Conservation (phyloP, 768 basidiomycete species). For the Pleurotus tuber-regium region DNA sequence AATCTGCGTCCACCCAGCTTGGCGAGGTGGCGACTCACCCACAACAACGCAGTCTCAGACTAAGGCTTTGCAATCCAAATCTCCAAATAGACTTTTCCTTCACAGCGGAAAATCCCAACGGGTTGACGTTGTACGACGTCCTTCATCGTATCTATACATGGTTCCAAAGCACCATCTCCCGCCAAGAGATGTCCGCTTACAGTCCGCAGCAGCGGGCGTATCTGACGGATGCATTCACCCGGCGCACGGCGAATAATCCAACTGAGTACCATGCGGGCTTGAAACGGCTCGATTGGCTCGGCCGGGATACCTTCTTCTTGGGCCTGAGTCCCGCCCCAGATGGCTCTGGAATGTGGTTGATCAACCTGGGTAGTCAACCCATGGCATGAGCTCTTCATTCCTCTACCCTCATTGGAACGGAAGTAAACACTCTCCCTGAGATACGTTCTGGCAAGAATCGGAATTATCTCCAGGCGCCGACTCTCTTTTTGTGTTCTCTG, state of each 20-base stretch:
- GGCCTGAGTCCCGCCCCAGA: conserved; percentile 17
- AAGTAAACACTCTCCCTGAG: background rate
- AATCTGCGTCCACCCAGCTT: conserved; percentile 7
- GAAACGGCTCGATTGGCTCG: conserved; percentile 17
- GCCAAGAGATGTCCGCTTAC: conserved; percentile 14
- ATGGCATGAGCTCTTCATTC: background rate
- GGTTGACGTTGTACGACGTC: conserved; percentile 18
- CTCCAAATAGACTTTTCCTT: conserved; percentile 5
- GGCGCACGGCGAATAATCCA: conserved; percentile 11
- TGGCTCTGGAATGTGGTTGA: conserved; percentile 15
- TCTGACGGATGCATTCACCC: conserved; percentile 11
- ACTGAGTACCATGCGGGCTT: conserved; percentile 12
- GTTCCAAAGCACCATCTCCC: conserved; percentile 13
- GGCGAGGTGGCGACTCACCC: conserved; percentile 14
- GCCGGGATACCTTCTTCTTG: conserved; percentile 13
- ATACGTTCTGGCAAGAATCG: background rate
- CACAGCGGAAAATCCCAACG: conserved; percentile 14
- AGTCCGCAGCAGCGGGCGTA: conserved; percentile 5
- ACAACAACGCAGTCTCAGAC: conserved; percentile 7
- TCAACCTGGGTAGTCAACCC: conserved; percentile 9
- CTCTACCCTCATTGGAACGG: background rate
- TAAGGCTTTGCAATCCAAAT: conserved; percentile 5
- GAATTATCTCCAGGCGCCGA: too few species aligned
- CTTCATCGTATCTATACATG: conserved; percentile 13
- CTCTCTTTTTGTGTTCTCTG: background rate